phyloP scores from a whole-genome alignment of 352 stramenopile genomes.

The Pythium folliculosum region DNA sequence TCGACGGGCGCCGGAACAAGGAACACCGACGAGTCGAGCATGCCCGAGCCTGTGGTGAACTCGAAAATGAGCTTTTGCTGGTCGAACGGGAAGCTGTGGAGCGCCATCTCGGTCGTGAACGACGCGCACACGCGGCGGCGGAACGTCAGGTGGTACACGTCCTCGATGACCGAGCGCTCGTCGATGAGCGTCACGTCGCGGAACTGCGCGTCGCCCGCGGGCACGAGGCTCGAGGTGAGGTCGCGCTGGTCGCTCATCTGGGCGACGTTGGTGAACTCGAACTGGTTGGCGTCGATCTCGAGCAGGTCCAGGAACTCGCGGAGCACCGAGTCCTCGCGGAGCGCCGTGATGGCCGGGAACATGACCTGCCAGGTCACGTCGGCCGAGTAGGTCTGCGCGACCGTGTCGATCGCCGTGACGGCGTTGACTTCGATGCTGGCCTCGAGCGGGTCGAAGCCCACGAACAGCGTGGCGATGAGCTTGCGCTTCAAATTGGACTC shows the following conservation, averaged over 20 bases:
- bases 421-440: slow-evolving; percentile 34
- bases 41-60: slow-evolving; percentile 25
- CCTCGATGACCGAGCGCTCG: slow-evolving; percentile 4
- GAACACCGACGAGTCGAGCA: slow-evolving; percentile 32
- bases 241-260: slow-evolving; percentile 23
- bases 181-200: slow-evolving; percentile 13
- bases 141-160: slow-evolving; percentile 37
- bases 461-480: slow-evolving; percentile 29
- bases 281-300: slow-evolving; percentile 31
- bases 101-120: slow-evolving; percentile 60
- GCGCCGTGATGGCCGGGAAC: slow-evolving; percentile 30
- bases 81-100: slow-evolving; percentile 61
- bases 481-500: slow-evolving; percentile 15
- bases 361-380: slow-evolving; percentile 39
- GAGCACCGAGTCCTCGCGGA: slow-evolving; percentile 34
- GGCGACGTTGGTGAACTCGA: slow-evolving; percentile 38
- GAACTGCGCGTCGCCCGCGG: slow-evolving; percentile 14
- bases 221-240: slow-evolving; percentile 21
- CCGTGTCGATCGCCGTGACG: slow-evolving; percentile 32
- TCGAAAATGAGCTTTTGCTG: slow-evolving; percentile 57
- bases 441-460: slow-evolving; percentile 28
- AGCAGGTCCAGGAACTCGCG: slow-evolving; percentile 38
- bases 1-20: slow-evolving; percentile 38
- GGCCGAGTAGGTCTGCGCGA: slow-evolving; percentile 35
- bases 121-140: slow-evolving; percentile 41